Conservation (phyloP, 1,139 yeast genomes). For the Blastobotrys apis region DNA sequence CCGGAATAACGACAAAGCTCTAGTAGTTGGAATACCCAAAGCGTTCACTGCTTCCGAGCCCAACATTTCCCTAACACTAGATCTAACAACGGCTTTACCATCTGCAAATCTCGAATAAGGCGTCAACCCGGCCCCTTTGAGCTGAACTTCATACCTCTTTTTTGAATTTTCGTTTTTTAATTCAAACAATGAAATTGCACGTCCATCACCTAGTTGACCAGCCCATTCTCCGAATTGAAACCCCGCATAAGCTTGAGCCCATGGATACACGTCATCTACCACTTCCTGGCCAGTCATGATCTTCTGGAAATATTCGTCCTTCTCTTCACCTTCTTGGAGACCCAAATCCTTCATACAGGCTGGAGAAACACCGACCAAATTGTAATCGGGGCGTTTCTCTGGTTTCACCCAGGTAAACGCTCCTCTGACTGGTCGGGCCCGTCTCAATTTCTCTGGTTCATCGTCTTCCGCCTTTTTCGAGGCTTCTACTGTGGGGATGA, state of each 20-base stretch:
- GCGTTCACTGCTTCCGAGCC: slow-evolving; percentile 79
- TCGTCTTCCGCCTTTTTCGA: slow-evolving; percentile 44
- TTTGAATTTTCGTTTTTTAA: slow-evolving; percentile 41
- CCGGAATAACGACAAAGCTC: slow-evolving; percentile 70
- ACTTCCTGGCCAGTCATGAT: slow-evolving; percentile 61
- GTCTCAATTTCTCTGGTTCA: slow-evolving; percentile 37
- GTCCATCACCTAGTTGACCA: slow-evolving; percentile 94
- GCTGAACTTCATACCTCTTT: slow-evolving; percentile 59
- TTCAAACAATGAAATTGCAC: slow-evolving; percentile 80
- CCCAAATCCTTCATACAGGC: slow-evolving; percentile 61
- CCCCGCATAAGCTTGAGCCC: slow-evolving; percentile 91
- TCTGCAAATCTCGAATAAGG: slow-evolving; percentile 95
- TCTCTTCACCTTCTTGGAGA: slow-evolving; percentile 40
- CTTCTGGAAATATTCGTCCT: slow-evolving; percentile 41
- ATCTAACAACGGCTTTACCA: slow-evolving; percentile 87
- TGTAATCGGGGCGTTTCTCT: slow-evolving; percentile 37
- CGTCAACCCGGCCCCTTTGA: slow-evolving; percentile 89
- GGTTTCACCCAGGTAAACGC: slow-evolving; percentile 53
- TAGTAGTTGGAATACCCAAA: slow-evolving; percentile 79
- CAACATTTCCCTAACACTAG: slow-evolving; percentile 82
- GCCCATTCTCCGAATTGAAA: slow-evolving; percentile 96
- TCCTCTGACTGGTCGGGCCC: slow-evolving; percentile 64
- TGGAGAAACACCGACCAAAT: slow-evolving; percentile 55
- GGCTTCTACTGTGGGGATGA: slow-evolving; percentile 47
- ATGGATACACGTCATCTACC: slow-evolving; percentile 57